These are phyloP conservation scores for Ligustrum vulgare DNA, from an alignment of 257 asterid genomes.

Conservation along the genomic window DNA sequence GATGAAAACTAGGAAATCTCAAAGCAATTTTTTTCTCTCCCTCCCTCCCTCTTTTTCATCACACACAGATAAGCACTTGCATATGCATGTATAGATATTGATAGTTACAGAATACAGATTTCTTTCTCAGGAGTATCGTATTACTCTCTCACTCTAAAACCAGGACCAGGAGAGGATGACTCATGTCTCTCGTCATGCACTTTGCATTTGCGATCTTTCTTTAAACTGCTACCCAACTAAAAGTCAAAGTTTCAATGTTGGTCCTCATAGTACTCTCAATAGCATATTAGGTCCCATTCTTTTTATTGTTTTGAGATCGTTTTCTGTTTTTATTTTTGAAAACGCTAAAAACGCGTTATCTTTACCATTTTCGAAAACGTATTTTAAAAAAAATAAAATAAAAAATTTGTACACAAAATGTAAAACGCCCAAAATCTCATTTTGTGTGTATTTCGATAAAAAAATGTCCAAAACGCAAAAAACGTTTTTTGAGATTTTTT, in stretches of 20 bases:
- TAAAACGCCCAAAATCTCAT: no score
- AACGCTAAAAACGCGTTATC: no score
- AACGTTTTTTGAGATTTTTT: no score
- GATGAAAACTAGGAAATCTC: neutral
- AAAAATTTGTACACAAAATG: no score
- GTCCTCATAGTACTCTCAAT: neutral
- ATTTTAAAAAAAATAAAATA: no score
- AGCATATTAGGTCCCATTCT: no score
- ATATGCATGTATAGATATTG: neutral
- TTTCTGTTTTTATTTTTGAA: no score
- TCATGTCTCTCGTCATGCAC: neutral
- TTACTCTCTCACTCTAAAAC: neutral
- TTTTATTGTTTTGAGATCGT: no score
- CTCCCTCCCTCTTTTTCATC: constrained; percentile 5
- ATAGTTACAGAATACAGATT: constrained; percentile 6
- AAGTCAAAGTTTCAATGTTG: neutral
- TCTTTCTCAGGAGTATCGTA: neutral
- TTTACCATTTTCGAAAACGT: no score
- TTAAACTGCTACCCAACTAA: no score
- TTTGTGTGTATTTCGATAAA: no score
- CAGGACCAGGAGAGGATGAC: constrained; percentile 1
- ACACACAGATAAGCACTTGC: constrained; percentile 9
- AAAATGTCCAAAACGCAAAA: no score
- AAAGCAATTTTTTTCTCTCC: neutral
- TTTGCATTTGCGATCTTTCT: neutral